phyloP scores from a whole-genome alignment of 768 basidiomycete genomes.

The Lepiota subincarnata region DNA sequence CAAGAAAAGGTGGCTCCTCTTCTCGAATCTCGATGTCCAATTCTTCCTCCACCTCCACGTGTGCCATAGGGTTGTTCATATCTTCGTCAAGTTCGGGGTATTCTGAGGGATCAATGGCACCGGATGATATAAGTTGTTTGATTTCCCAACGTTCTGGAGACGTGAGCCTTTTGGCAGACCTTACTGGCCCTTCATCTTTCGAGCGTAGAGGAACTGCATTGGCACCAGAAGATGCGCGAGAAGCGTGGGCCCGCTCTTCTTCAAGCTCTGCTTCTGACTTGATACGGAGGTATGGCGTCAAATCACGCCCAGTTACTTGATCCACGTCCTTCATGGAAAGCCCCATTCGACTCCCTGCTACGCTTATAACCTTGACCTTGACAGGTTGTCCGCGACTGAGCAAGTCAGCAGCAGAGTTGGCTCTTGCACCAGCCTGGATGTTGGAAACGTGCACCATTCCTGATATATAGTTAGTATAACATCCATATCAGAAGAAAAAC shows the following conservation, averaged over 20 bases:
- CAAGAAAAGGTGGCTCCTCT: constrained; percentile 93
- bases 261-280: constrained; percentile 92
- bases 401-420: constrained; percentile 83
- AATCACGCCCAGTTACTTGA: constrained; percentile 82
- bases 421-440: constrained; percentile 81
- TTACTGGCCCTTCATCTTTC: constrained; percentile 50
- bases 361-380: constrained; percentile 96
- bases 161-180: constrained; percentile 85
- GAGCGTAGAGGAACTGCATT: constrained; percentile 80
- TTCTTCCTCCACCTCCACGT: constrained; percentile 92
- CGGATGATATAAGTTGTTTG: constrained; percentile 96
- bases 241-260: constrained; percentile 63
- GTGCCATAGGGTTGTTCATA: constrained; percentile 67
- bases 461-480: constrained; percentile 26
- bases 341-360: constrained; percentile 74
- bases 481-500: neutral
- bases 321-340: constrained; percentile 99
- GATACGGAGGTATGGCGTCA: constrained; percentile 92
- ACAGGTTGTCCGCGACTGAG: constrained; percentile 80
- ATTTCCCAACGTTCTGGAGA: constrained; percentile 99
- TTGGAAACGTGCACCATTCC: constrained; percentile 98
- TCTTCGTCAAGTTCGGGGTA: constrained; percentile 93
- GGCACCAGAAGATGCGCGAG: constrained; percentile 70
- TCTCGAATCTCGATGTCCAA: constrained; percentile 96
- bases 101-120: constrained; percentile 86